Conservation (phyloP, 192 early-diverging fungal species). For the Coemansia sp. region DNA sequence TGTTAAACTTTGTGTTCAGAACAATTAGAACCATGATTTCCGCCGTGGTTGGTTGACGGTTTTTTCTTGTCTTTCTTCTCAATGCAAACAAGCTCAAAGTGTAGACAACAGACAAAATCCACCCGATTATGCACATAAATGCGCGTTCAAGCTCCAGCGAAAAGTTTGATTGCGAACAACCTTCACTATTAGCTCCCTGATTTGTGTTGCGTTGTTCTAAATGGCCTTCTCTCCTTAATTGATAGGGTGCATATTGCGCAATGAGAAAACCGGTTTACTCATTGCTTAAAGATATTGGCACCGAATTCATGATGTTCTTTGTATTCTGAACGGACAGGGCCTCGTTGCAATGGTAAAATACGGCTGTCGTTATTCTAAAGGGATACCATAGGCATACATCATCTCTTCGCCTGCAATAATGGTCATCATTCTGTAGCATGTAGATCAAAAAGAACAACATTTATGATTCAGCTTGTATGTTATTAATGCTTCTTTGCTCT, state of each 20-base stretch:
- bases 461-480: neutral
- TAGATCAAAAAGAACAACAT: neutral
- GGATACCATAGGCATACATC: no score
- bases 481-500: neutral
- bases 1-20: neutral
- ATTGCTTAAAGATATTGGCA: neutral
- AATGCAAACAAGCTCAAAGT: neutral
- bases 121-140: neutral
- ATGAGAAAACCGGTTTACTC: neutral
- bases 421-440: neutral
- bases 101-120: neutral
- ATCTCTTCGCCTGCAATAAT: no score
- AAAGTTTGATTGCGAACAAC: neutral
- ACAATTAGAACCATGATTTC: neutral
- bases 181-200: no score
- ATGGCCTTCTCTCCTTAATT: no score
- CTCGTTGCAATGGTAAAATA: neutral
- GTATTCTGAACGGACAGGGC: no score
- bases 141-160: neutral
- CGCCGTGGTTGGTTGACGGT: neutral
- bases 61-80: neutral
- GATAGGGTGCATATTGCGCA: neutral
- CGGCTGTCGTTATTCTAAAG: neutral
- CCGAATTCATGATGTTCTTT: neutral
- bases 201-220: no score